Base-by-base conservation (phyloP, 2,329 filamentous ascomycete genomes). In the Cladosporium oxysporum region DNA sequence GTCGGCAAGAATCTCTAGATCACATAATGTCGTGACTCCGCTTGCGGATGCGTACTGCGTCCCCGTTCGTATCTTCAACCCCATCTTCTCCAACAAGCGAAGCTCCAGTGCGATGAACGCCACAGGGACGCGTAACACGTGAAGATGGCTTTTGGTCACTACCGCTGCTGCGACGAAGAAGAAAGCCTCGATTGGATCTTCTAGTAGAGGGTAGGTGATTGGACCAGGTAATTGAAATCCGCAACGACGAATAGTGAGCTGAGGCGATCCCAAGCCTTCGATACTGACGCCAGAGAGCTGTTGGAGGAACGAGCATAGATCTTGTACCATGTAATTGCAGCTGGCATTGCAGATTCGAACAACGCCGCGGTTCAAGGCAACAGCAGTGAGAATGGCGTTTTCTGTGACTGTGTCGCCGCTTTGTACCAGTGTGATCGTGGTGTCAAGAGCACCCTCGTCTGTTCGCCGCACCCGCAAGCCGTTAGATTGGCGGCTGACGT, bases 241-340 rank as follows among this genome's bases (percentile, higher is more conserved):
- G 47, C 23, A 37, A n/a, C 47, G 31, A 18, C 31, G 47, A 7
- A 62, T 53, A 10, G 29, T 35, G 18, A 62, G 58, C 18, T n/a
- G 26, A 23, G 47, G 31, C 11, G 47, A 53, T 8, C 59, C 59
- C 4, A 41, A 35, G 16, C 59, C 59, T 53, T 62, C 31, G 3
- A 62, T 62, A 12, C 28, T 28, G 6, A 62, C 59, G 8, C 47
- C 59, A 7, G 44, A 2, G 11, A 62, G 11, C 26, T 11, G 47
- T 16, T 61, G 47, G 16, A 62, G n/a, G 26, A 62, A 62, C 7
- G n/a, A 31, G 35, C 58, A 61, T n/a, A 61, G 41, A 33, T 61
- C 58, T 16, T 62, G 59, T 18, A 53, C 59, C 59, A 62, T 53
- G 47, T 52, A 62, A 28, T 61, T 61, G 44, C 58, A 61, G 26